Percentiles rank a stretch among this genome's conserved stretches.
Evolutionary conservation across 2,329 filamentous ascomycete species (phyloP).

Genomic region (Nigrospora sphaerica): DNA sequence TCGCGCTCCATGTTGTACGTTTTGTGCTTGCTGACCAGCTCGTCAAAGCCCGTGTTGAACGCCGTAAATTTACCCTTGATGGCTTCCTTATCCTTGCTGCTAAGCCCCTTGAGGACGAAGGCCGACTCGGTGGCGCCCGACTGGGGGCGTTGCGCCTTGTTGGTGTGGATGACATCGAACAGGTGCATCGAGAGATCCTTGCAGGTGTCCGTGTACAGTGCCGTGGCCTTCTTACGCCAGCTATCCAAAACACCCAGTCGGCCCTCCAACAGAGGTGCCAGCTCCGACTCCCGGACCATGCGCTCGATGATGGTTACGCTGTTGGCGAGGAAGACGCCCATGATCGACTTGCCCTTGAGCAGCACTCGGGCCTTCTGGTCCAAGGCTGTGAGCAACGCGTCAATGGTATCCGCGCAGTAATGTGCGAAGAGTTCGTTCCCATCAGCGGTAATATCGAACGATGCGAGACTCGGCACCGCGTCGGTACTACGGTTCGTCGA

Average conservation of each 20-base stretch:
- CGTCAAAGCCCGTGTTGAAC: slow-evolving; percentile 89
- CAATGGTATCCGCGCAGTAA: slow-evolving; percentile 85
- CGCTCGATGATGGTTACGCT: slow-evolving; percentile 78
- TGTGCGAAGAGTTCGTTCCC: slow-evolving; percentile 82
- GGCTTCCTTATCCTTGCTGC: slow-evolving; percentile 86
- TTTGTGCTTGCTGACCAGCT: slow-evolving; percentile 77
- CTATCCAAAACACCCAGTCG: slow-evolving; percentile 63
- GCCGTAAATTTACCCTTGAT: slow-evolving; percentile 94
- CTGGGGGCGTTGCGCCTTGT: slow-evolving; percentile 62
- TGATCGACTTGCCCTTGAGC: slow-evolving; percentile 69
- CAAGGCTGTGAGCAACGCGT: slow-evolving; percentile 67
- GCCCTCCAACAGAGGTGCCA: slow-evolving; percentile 62
- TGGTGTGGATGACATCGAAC: slow-evolving; percentile 89
- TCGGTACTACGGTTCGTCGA: slow-evolving; percentile 49
- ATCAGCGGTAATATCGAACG: slow-evolving; percentile 84
- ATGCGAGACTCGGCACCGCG: slow-evolving; percentile 62
- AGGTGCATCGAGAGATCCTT: slow-evolving; percentile 79
- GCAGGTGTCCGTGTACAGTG: slow-evolving; percentile 79
- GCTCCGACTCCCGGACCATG: slow-evolving; percentile 74
- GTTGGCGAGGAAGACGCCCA: slow-evolving; percentile 89
- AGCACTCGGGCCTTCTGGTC: slow-evolving; percentile 66
- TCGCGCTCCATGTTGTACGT: slow-evolving; percentile 84
- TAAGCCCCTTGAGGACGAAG: slow-evolving; percentile 74
- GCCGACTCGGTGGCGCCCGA: slow-evolving; percentile 75
- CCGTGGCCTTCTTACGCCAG: slow-evolving; percentile 82